Base-by-base conservation (phyloP, 78 protist genomes). In the Salpingoeca rosetta region DNA sequence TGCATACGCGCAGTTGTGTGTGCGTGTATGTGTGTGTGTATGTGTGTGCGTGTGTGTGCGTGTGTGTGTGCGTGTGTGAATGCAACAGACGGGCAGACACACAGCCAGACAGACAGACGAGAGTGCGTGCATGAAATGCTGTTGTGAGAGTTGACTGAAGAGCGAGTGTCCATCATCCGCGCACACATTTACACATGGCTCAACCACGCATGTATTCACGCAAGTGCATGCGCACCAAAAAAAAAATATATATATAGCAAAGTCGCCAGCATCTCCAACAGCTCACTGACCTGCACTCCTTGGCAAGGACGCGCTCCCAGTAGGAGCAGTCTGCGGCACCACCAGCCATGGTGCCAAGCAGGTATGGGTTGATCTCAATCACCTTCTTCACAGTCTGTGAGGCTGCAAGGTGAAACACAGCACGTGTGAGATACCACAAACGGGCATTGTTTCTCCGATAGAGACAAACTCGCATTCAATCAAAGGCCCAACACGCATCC, bases 311-410 rank as follows among this genome's bases (percentile, higher is more conserved):
- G 24, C 99, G 86, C 88, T 98, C 97, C 96, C 99, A 99, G 89
- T 83, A 99, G 42, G 86, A 75, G 86, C 99, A 99, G 87, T 99
- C 99, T 0, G 99, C 99, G 0, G 99, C 99, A 39, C 99, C 99
- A 37, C 99, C 99, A 45, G 99, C 99, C 99, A 99, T 98, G 38
- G 99, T 99, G 35, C 99, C 99, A 26, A 99, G 91, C n/a, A 99
- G 88, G 85, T 89, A 94, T 41, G 96, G 97, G 81, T 93, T 96
- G 88, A 99, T 98, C 87, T 96, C 98, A 78, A 99, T 93, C 36
- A 98, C 99, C 93, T 99, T 99, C 89, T 97, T 93, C 44, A 97
- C 99, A 0, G 97, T 93, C 81, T 92, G 95, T 10, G 98, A 95
- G 42, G 98, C 97, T 93, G 76, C 40, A 72, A 28, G 41, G 41